A percentile compares a stretch with the other conserved stretches of the same genome.
phyloP scores from a whole-genome alignment of 371 early-diverging fungal species.

The Circinella umbellata region DNA sequence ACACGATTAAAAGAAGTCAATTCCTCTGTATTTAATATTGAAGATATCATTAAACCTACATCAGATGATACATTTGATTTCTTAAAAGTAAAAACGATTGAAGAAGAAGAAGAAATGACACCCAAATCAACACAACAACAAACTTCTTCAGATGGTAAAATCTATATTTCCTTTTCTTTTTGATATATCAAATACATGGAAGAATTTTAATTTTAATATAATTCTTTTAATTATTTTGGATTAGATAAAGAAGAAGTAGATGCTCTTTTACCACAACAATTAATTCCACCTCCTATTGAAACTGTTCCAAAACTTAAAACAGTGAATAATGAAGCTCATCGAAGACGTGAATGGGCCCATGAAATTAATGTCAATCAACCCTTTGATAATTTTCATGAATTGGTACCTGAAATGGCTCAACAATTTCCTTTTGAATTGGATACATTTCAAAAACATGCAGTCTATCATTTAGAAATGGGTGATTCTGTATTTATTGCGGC shows the following conservation, averaged over 20 bases:
- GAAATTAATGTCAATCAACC: conserved; percentile 84
- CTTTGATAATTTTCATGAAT: conserved; percentile 85
- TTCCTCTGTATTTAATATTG: conserved; percentile 54
- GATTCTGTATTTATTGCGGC: conserved; percentile 99
- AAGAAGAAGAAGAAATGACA: conserved; percentile 6
- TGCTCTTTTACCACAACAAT: conserved; percentile 36
- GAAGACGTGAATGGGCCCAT: conserved; percentile 90
- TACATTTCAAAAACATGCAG: conserved; percentile 98
- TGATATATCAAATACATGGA: no score
- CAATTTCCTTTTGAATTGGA: conserved; percentile 96
- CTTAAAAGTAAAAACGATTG: conserved; percentile 36
- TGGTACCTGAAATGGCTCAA: conserved; percentile 84
- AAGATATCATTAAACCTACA: conserved; percentile 57
- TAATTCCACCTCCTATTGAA: conserved; percentile 14
- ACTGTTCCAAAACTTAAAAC: conserved; percentile 29
- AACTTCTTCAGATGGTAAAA: conserved; percentile 7
- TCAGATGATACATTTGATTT: conserved; percentile 49
- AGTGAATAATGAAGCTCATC: conserved; percentile 31
- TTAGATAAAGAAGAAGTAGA: conserved; percentile 40
- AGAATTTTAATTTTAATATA: no score
- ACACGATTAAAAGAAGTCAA: conserved; percentile 15
- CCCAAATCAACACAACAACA: background rate
- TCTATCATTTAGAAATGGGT: conserved; percentile 94
- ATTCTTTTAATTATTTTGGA: no score
- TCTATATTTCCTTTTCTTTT: no score